Conservation (phyloP, 257 asterid genomes). For the Anisodus tanguticus region DNA sequence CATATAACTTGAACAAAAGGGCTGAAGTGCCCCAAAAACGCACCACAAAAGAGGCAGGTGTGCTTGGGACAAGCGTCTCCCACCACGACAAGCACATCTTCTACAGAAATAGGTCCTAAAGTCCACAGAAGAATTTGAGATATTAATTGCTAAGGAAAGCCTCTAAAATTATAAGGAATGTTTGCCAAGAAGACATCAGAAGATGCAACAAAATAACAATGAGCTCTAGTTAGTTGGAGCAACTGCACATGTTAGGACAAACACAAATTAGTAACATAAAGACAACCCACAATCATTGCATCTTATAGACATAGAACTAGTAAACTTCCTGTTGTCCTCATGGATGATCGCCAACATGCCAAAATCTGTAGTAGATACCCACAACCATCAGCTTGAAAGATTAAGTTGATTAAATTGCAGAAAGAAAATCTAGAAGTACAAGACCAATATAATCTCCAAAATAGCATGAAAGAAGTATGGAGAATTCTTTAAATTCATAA, state of each 20-base stretch:
- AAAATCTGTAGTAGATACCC: constrained; percentile 47
- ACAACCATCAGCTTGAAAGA: constrained; percentile 42
- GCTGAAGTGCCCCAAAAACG: constrained; percentile 21
- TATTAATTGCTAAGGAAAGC: background rate
- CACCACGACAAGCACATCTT: constrained; percentile 7
- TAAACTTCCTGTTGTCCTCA: constrained; percentile 42
- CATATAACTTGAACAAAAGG: background rate
- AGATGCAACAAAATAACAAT: constrained; percentile 35
- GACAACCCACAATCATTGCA: constrained; percentile 28
- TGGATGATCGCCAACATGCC: constrained; percentile 39
- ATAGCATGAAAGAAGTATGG: constrained; percentile 36
- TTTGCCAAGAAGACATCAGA: constrained; percentile 23
- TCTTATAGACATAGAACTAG: constrained; percentile 29
- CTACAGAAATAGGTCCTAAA: constrained; percentile 20
- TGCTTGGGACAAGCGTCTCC: constrained; percentile 11
- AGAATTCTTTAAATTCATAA: constrained; percentile 30
- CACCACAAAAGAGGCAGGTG: constrained; percentile 31
- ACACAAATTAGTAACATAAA: constrained; percentile 39
- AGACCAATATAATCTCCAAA: constrained; percentile 37
- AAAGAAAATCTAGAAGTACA: constrained; percentile 41
- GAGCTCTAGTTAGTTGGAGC: constrained; percentile 37
- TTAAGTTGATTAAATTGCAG: constrained; percentile 21
- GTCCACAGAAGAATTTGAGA: background rate
- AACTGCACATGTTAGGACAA: constrained; percentile 45
- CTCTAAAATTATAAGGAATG: constrained; percentile 20